phyloP scores from a whole-genome alignment of 78 protist species.

The Creolimax fragrantissima region DNA sequence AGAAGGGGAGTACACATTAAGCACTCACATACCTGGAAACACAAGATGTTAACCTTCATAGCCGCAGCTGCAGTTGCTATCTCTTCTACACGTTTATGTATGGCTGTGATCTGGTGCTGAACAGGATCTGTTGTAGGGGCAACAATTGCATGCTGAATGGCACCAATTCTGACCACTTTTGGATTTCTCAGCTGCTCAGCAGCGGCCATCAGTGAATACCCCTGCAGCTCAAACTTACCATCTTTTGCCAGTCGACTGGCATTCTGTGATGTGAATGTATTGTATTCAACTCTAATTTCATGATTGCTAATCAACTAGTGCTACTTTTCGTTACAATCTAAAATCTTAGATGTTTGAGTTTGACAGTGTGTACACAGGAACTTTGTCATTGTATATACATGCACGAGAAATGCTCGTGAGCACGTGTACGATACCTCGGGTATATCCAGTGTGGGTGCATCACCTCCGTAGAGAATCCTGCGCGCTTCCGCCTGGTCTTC shows the following conservation, averaged over 20 bases:
- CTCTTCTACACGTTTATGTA: slow-evolving; percentile 43
- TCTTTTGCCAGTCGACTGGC: no score
- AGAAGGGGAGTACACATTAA: background rate
- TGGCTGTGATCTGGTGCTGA: slow-evolving; percentile 46
- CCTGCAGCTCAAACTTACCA: no score
- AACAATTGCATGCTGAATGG: slow-evolving; percentile 73
- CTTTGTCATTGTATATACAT: background rate
- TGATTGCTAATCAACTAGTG: background rate
- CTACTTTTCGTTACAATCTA: background rate
- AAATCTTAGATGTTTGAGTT: no score
- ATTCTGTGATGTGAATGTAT: background rate
- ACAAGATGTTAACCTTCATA: slow-evolving; percentile 71
- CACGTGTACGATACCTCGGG: background rate
- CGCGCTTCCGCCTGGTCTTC: background rate
- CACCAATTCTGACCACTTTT: slow-evolving; percentile 69
- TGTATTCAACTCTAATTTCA: background rate
- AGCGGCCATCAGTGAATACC: no score
- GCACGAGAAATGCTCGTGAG: background rate
- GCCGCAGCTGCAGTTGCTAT: slow-evolving; percentile 77
- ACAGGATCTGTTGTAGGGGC: slow-evolving; percentile 68
- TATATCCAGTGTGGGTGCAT: background rate
- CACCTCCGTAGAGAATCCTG: background rate
- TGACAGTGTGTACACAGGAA: background rate
- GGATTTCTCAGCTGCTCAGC: slow-evolving; percentile 20
- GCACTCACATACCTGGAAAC: slow-evolving; percentile 65